Evolutionary conservation across 768 basidiomycete genomes (phyloP), one percentile per base, ranked within the genome.

Genomic region (Tylopilus rubrobrunneus): DNA sequence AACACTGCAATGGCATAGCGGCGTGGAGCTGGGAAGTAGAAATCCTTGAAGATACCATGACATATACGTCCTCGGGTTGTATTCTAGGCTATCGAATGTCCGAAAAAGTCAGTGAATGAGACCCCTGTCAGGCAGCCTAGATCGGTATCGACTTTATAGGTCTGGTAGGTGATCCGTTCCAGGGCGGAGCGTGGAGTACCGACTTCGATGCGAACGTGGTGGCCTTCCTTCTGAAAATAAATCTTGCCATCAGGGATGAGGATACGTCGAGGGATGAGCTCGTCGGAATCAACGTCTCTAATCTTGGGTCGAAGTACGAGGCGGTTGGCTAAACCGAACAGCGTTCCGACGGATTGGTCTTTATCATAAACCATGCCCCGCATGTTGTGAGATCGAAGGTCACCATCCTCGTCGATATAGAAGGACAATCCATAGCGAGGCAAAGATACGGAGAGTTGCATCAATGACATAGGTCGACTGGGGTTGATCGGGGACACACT

Each of bases 341-440:
- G 62, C 1, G 77, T 74, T 1, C 77, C 77, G 1, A 64, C 63
- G 1, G 69, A 76, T 52, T 80, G 80, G 34, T 65, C 47, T 3
- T 48, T 1, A 48, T 79, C 76, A n/a, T 79, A 65, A 15, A 75
- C 61, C 69, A 77, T 78, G 21, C 65, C 68, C 12, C 72, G 71
- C 33, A 78, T 65, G 37, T 76, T 76, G 9, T 54, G 64, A 36
- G 73, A 79, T 52, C 76, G 72, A 23, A 81, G 59, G 25, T 67
- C 60, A 15, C 62, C 60, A 3, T 61, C 61, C 1, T 63, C 43
- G 29, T 72, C 67, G 21, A 77, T 29, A 42, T 71, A 71, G 50
- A 81, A 81, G 1, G 70, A 66, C 11, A 81, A 60, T 2, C 65
- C 60, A 48, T 73, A 74, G 19, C 77, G 75, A 36, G 76, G 77